Evolutionary conservation across 495 filamentous ascomycete species (phyloP).

Genomic region (Cetradonia linearis): DNA sequence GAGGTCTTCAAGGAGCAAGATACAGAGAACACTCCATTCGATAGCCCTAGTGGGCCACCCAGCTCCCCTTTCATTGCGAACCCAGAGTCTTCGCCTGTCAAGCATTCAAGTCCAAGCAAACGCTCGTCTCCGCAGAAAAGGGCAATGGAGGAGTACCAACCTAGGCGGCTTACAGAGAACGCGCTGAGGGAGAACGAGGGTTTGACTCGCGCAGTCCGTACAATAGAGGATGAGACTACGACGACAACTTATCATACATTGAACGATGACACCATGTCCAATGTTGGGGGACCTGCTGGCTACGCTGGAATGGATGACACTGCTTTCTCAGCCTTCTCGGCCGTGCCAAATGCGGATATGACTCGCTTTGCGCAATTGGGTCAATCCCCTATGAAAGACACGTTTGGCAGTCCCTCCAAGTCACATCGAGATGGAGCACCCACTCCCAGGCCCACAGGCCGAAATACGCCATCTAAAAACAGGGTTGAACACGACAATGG

Average conservation of each 20-base stretch:
- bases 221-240: conserved; percentile 23
- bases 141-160: conserved; percentile 2
- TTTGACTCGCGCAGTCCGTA: conserved; percentile 25
- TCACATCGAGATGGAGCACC: conserved; percentile 24
- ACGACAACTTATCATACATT: conserved; percentile 26
- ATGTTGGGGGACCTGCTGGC: conserved; percentile 14
- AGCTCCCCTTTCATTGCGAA: conserved; percentile 31
- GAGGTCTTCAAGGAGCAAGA: conserved; percentile 9
- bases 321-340: conserved; percentile 76
- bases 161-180: conserved; percentile 21
- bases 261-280: conserved; percentile 19
- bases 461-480: conserved; percentile 19
- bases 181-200: conserved; percentile 32
- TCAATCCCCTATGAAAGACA: conserved; percentile 43
- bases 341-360: conserved; percentile 65
- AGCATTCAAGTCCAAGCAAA: conserved; percentile 14
- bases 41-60: conserved; percentile 21
- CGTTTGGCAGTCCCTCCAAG: conserved; percentile 31
- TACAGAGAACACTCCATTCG: conserved; percentile 18
- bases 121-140: conserved; percentile 14
- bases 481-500: conserved; percentile 18
- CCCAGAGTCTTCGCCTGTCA: conserved; percentile 16
- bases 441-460: conserved; percentile 34
- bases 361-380: conserved; percentile 69
- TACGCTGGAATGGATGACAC: conserved; percentile 56